Base-by-base conservation (phyloP, 1,284 basidiomycete genomes). In the Rhodotorula glutinis region DNA sequence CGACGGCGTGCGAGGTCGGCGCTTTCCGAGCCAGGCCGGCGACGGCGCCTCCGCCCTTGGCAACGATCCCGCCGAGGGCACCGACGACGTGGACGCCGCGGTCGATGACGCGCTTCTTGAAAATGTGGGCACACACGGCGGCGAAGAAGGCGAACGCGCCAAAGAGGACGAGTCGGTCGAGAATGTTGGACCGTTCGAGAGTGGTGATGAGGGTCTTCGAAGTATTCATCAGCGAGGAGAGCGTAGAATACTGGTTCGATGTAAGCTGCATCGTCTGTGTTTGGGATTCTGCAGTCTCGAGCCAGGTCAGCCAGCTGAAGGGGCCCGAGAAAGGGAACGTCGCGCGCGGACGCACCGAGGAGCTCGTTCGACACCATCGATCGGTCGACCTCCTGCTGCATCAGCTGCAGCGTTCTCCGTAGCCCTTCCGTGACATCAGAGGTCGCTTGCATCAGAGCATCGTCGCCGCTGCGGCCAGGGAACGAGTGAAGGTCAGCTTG, bases 351-450 rank as follows among this genome's bases (percentile, higher is more conserved):
- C 84, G 54, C 72, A 90, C 91, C 89, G 33, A 96, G 85, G 78
- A 93, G 86, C 77, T 97, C 93, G 7, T 83, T 84, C 2, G 89
- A 87, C 53, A 95, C 81, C 17, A 94, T 90, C 1, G 91, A 93
- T 43, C 87, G 85, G 76, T 96, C 90, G 4, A 97, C 85, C 76
- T 97, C 93, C 55, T 85, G 85, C 79, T 94, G 91, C 88, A 97
- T 91, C 14, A 91, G 80, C 25, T 82, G 83, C 38, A 92, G 85
- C 10, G 92, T 96, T 43, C 92, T 85, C 58, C 89, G 86, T 8
- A 97, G 81, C 3, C 91, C 86, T 56, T 89, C 87, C 1, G 92
- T 95, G 19, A 97, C 90, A 72, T 94, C 86, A 73, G 89, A 85
- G 66, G 88, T 91, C 30, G 91, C 87, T 72, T 87, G 87, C 87